A percentile compares a stretch with the other conserved stretches of the same genome.
phyloP scores from a whole-genome alignment of 805 yeast species.

The Saccharomycopsis guyanensis region DNA sequence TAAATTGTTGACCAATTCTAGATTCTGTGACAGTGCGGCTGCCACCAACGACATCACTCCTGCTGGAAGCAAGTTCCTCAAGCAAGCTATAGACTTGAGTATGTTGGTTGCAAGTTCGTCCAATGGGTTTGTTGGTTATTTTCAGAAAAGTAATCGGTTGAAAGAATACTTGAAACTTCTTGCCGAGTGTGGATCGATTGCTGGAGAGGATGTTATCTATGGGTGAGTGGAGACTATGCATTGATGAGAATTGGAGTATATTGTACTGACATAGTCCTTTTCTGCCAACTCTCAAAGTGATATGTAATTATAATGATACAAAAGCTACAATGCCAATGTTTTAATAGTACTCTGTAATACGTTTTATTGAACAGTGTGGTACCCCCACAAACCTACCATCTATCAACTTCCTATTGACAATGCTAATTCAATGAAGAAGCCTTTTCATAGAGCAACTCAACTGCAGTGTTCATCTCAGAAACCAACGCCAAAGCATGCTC shows the following conservation, averaged over 20 bases:
- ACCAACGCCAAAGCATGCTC: slow-evolving; percentile 82
- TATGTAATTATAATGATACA: too few relatives aligned
- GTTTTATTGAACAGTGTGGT: too few relatives aligned
- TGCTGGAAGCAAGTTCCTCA: slow-evolving; percentile 36
- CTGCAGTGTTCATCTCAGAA: slow-evolving; percentile 78
- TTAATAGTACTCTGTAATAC: too few relatives aligned
- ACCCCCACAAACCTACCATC: too few relatives aligned
- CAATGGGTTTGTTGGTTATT: slow-evolving; percentile 52
- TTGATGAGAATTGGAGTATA: too few relatives aligned
- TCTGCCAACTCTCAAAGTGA: too few relatives aligned
- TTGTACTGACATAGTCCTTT: too few relatives aligned
- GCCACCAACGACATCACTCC: slow-evolving; percentile 1
- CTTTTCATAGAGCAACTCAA: slow-evolving; percentile 87
- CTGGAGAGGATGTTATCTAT: slow-evolving; percentile 43
- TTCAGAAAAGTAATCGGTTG: slow-evolving; percentile 48
- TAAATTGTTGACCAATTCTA: slow-evolving; percentile 42
- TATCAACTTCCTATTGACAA: too few relatives aligned
- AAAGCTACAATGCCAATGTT: too few relatives aligned
- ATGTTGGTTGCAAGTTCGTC: slow-evolving; percentile 61
- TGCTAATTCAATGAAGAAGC: slow-evolving; percentile 71
- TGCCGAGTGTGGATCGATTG: slow-evolving; percentile 51
- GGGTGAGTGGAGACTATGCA: too few relatives aligned
- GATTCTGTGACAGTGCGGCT: slow-evolving; percentile 19
- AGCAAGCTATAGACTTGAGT: slow-evolving; percentile 52
- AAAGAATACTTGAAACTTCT: slow-evolving; percentile 44